Evolutionary conservation across 2,329 filamentous ascomycete genomes (phyloP).

Genomic region (Venturia aucupariae): DNA sequence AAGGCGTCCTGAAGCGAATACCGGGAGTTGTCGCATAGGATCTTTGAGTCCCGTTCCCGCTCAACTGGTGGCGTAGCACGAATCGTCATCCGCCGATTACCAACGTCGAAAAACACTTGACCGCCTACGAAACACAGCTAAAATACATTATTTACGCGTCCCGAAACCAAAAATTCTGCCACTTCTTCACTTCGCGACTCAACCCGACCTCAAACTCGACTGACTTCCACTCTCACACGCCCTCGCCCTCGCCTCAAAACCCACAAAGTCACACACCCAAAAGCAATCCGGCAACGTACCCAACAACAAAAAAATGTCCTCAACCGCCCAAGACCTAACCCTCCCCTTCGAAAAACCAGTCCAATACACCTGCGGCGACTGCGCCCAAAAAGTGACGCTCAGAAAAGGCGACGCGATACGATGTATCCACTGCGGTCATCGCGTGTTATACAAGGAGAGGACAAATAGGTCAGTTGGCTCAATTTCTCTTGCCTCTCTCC

Average conservation of each 20-base stretch:
- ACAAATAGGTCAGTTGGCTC: conserved; percentile 92
- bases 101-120: not conserved
- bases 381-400: conserved; percentile 65
- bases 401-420: conserved; percentile 72
- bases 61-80: not conserved
- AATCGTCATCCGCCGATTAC: conserved; percentile 5
- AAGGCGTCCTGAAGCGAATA: not conserved
- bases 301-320: conserved; percentile 7
- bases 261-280: not conserved
- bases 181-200: not conserved
- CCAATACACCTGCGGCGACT: conserved; percentile 64
- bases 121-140: not conserved
- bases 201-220: not conserved
- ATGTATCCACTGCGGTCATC: conserved; percentile 88
- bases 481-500: too few species aligned
- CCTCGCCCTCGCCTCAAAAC: not conserved
- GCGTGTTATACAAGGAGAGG: conserved; percentile 94
- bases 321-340: conserved; percentile 17
- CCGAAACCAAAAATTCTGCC: conserved; percentile 3
- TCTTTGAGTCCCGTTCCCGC: not conserved
- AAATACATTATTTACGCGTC: not conserved
- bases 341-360: conserved; percentile 51
- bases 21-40: conserved; percentile 3
- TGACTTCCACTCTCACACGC: not conserved
- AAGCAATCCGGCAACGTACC: not conserved